Percentiles rank a stretch among this genome's conserved stretches.
phyloP scores from a whole-genome alignment of 2,329 filamentous ascomycete genomes.

The Aspergillus costaricaensis region DNA sequence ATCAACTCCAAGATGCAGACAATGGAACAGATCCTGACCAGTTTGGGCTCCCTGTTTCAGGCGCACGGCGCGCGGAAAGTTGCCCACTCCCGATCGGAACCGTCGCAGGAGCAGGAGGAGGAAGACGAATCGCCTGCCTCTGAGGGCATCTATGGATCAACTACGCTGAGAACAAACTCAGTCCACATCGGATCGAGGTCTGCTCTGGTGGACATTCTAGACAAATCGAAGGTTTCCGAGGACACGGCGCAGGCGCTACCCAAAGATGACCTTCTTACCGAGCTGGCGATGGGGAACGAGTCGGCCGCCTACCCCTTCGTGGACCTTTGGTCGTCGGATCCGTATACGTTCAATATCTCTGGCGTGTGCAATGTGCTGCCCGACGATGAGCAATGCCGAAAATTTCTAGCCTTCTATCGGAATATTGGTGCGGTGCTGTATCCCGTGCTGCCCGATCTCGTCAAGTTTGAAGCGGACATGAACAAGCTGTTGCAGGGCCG shows the following conservation, averaged over 20 bases:
- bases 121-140: slow-evolving; percentile 24
- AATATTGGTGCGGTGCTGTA: slow-evolving; percentile 60
- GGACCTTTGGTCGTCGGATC: slow-evolving; percentile 63
- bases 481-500: slow-evolving; percentile 55
- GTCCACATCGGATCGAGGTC: slow-evolving; percentile 61
- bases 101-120: slow-evolving; percentile 10
- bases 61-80: slow-evolving; percentile 26
- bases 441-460: slow-evolving; percentile 57
- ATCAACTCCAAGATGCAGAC: slow-evolving; percentile 38
- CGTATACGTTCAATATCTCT: slow-evolving; percentile 55
- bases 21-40: slow-evolving; percentile 39
- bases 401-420: slow-evolving; percentile 56
- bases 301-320: slow-evolving; percentile 63
- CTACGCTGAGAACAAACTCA: slow-evolving; percentile 49
- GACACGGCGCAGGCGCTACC: slow-evolving; percentile 53
- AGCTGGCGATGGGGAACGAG: slow-evolving; percentile 62
- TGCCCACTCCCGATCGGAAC: slow-evolving; percentile 15
- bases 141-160: slow-evolving; percentile 33
- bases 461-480: slow-evolving; percentile 54
- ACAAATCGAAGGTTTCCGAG: slow-evolving; percentile 45
- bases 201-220: slow-evolving; percentile 58
- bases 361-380: slow-evolving; percentile 60
- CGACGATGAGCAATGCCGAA: slow-evolving; percentile 53
- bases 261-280: slow-evolving; percentile 59
- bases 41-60: slow-evolving; percentile 34